Conservation (phyloP, 2,329 filamentous ascomycete species). For the Balansia obtecta region DNA sequence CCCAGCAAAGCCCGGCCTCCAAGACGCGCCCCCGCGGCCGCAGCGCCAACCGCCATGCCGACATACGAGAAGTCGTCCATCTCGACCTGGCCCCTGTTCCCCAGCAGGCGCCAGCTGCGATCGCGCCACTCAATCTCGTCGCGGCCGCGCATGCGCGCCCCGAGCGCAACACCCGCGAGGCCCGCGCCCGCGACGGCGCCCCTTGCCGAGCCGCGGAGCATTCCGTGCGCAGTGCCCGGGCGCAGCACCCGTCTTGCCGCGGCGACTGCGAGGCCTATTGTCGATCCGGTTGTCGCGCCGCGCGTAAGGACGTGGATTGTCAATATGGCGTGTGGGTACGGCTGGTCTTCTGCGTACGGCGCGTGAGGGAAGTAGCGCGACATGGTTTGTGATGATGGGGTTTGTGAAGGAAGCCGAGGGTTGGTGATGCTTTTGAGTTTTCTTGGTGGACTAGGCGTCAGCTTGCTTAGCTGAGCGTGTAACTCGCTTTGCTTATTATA, state of each 20-base stretch:
- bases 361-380: slow-evolving; percentile 43
- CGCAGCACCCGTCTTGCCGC: slow-evolving; percentile 19
- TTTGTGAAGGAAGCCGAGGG: too few relatives aligned
- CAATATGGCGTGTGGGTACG: slow-evolving; percentile 40
- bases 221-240: slow-evolving; percentile 16
- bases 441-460: too few relatives aligned
- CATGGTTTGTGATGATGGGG: too few relatives aligned
- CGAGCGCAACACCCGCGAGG: slow-evolving; percentile 30
- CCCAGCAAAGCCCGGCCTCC: slow-evolving; percentile 24
- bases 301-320: slow-evolving; percentile 46
- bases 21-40: slow-evolving; percentile 24
- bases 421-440: too few relatives aligned
- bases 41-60: slow-evolving; percentile 25
- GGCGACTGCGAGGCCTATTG: slow-evolving; percentile 31
- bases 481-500: too few relatives aligned
- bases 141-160: slow-evolving; percentile 39
- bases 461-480: too few relatives aligned
- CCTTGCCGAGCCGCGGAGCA: slow-evolving; percentile 26
- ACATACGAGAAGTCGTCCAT: slow-evolving; percentile 42
- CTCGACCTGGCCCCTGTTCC: slow-evolving; percentile 43
- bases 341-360: slow-evolving; percentile 51
- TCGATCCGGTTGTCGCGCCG: slow-evolving; percentile 37
- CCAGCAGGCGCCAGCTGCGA: slow-evolving; percentile 47
- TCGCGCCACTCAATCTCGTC: slow-evolving; percentile 53
- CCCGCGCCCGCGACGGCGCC: slow-evolving; percentile 32